Percentiles rank a stretch among this genome's conserved stretches.
Evolutionary conservation across 345 rosid genomes (phyloP).

Genomic region (Syzygium jambos): DNA sequence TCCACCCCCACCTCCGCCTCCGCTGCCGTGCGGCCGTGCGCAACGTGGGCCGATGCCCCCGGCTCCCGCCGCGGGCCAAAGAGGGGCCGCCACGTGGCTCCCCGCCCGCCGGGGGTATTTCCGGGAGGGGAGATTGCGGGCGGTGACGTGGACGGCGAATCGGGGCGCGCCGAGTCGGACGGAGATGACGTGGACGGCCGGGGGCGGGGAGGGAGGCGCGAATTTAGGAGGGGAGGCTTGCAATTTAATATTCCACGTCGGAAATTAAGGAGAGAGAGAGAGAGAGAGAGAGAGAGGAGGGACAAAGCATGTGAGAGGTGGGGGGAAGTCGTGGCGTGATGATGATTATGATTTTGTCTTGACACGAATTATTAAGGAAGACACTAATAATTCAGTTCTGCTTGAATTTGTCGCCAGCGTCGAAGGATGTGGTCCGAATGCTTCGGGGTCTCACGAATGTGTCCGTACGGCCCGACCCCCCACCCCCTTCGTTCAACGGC

Average conservation of each 20-base stretch:
- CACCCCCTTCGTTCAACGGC: not conserved
- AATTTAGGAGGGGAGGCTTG: not conserved
- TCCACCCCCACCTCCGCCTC: no score
- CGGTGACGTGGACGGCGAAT: not conserved
- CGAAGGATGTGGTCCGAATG: not conserved
- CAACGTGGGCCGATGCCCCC: no score
- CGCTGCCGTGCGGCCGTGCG: no score
- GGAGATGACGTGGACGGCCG: not conserved
- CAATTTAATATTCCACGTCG: not conserved
- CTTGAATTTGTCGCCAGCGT: not conserved
- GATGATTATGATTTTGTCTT: constrained; percentile 42
- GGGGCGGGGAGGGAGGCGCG: not conserved
- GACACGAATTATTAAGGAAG: constrained; percentile 10
- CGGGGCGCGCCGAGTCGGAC: not conserved
- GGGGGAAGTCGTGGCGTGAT: constrained; percentile 12
- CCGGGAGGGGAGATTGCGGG: not conserved
- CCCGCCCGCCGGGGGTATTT: not conserved
- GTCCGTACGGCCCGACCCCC: not conserved
- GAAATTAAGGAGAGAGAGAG: not conserved
- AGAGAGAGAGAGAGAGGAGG: not conserved
- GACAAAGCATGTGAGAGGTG: constrained; percentile 29
- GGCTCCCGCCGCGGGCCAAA: not conserved
- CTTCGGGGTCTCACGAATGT: not conserved
- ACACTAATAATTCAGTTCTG: not conserved
- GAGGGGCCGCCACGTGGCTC: not conserved